Conservation (phyloP, 1,139 yeast species). For the Geotrichum restrictum region DNA sequence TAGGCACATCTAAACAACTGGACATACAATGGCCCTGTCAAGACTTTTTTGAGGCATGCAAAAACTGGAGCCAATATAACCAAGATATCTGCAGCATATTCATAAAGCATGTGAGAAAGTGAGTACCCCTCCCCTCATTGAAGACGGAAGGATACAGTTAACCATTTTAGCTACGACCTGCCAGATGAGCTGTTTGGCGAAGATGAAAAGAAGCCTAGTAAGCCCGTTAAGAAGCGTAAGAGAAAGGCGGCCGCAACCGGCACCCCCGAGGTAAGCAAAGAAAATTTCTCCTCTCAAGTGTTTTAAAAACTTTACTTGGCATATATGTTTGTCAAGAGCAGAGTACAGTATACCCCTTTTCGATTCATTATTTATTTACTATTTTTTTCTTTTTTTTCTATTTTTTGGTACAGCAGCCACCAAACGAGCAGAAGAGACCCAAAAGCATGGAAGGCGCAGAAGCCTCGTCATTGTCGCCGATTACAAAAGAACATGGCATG, state of each 20-base stretch:
- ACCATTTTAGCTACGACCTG: constrained; percentile 51
- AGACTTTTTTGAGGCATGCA: constrained; percentile 78
- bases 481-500: not conserved
- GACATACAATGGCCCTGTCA: constrained; percentile 90
- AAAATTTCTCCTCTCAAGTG: not conserved
- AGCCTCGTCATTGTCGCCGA: not conserved
- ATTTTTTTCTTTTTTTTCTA: not conserved
- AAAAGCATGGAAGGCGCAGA: constrained; percentile 11
- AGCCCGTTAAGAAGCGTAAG: constrained; percentile 48
- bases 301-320: not conserved
- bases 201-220: constrained; percentile 70
- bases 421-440: constrained; percentile 7
- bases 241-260: constrained; percentile 34
- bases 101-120: constrained; percentile 71
- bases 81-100: constrained; percentile 54
- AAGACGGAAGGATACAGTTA: not conserved
- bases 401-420: not conserved
- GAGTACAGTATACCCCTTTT: too few species aligned
- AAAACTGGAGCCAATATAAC: constrained; percentile 64
- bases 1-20: constrained; percentile 47
- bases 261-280: constrained; percentile 3
- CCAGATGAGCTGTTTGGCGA: constrained; percentile 81
- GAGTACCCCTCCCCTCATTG: constrained; percentile 20
- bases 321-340: not conserved
- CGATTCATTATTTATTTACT: not conserved